Conservation (phyloP, 1,139 yeast species). For the Meyerozyma smithsonii region DNA sequence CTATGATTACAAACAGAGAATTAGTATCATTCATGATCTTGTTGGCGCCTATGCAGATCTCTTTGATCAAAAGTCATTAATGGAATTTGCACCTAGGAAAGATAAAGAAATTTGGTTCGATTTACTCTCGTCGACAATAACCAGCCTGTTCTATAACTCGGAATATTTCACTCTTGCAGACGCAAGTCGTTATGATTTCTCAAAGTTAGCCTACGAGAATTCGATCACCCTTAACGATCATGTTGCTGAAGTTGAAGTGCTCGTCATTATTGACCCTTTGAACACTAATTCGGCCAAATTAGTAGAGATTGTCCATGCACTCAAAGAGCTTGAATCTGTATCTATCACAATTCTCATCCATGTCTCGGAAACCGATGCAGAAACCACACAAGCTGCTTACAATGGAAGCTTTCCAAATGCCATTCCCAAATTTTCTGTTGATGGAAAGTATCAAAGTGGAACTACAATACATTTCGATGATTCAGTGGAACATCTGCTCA, state of each 20-base stretch:
- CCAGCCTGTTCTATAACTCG: slow-evolving; percentile 43
- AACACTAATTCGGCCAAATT: slow-evolving; percentile 64
- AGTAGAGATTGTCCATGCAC: slow-evolving; percentile 44
- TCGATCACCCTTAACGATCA: slow-evolving; percentile 22
- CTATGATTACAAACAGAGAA: slow-evolving; percentile 34
- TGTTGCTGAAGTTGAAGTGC: slow-evolving; percentile 42
- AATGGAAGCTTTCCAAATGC: slow-evolving; percentile 37
- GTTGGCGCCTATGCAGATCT: slow-evolving; percentile 25
- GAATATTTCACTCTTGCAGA: slow-evolving; percentile 31
- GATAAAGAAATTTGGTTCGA: slow-evolving; percentile 44
- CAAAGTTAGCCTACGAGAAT: slow-evolving; percentile 28
- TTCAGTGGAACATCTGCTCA: slow-evolving; percentile 48
- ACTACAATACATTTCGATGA: slow-evolving; percentile 20
- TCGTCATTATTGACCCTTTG: slow-evolving; percentile 67
- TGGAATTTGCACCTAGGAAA: slow-evolving; percentile 16
- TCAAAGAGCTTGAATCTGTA: slow-evolving; percentile 40
- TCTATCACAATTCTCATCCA: slow-evolving; percentile 53
- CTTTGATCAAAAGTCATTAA: slow-evolving; percentile 18
- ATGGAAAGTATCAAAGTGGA: slow-evolving; percentile 25
- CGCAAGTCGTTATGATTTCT: slow-evolving; percentile 38
- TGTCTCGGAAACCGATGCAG: slow-evolving; percentile 40
- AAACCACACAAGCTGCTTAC: slow-evolving; percentile 51
- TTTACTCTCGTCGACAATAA: slow-evolving; percentile 33
- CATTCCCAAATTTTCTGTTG: slow-evolving; percentile 34
- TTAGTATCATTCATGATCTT: slow-evolving; percentile 26